phyloP scores from a whole-genome alignment of 129 eudicot species.

The Flaveria trinervia region DNA sequence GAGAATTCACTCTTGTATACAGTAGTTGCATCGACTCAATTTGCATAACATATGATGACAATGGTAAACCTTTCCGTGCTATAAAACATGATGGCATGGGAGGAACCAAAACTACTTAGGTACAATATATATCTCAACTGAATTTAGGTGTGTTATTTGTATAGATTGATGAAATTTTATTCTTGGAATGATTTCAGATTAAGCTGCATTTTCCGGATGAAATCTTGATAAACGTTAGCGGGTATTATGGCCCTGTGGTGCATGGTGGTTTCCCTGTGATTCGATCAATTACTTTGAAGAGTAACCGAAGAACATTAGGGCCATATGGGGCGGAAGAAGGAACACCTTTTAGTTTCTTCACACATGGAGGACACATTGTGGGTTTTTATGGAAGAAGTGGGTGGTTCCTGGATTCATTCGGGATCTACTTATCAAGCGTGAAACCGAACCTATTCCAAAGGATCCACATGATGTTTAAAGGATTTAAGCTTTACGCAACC shows the following conservation, averaged over 20 bases:
- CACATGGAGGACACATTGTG: constrained; percentile 53
- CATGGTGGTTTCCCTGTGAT: constrained; percentile 62
- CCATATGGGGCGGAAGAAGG: constrained; percentile 78
- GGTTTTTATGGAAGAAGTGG: constrained; percentile 79
- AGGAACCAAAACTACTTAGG: constrained; percentile 53
- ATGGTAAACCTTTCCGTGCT: constrained; percentile 44
- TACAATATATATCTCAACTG: neutral
- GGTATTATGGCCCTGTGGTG: constrained; percentile 60
- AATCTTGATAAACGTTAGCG: constrained; percentile 50
- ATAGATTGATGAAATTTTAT: neutral
- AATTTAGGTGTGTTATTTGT: no score
- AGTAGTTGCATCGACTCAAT: constrained; percentile 62
- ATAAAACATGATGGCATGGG: constrained; percentile 75
- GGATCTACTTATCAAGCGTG: constrained; percentile 42
- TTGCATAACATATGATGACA: constrained; percentile 49
- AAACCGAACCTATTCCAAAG: constrained; percentile 31
- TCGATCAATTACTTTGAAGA: constrained; percentile 58
- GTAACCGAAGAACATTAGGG: constrained; percentile 60
- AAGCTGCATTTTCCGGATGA: constrained; percentile 74
- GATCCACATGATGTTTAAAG: constrained; percentile 42
- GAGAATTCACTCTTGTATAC: constrained; percentile 56
- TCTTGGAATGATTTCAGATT: constrained; percentile 38
- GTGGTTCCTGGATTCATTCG: constrained; percentile 69
- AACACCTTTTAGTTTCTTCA: constrained; percentile 52
- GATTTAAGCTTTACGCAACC: neutral